Conservation (phyloP, 2,329 filamentous ascomycete species). For the Pseudocercospora fijiensis region DNA sequence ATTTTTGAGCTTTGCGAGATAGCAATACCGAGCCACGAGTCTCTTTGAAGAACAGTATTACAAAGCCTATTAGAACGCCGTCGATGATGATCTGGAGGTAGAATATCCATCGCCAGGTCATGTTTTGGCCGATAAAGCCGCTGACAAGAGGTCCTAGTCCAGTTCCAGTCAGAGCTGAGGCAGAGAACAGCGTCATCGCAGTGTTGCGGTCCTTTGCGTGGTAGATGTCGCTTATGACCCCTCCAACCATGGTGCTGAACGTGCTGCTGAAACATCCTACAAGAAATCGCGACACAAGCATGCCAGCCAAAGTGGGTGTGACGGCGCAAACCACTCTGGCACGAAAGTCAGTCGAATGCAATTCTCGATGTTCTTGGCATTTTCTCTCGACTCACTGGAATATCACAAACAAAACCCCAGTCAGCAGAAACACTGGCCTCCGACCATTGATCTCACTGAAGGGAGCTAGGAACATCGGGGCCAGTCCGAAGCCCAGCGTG, state of each 20-base stretch:
- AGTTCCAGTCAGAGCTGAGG: slow-evolving; percentile 72
- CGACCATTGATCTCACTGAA: slow-evolving; percentile 81
- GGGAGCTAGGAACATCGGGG: slow-evolving; percentile 85
- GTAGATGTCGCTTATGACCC: slow-evolving; percentile 85
- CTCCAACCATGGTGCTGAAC: slow-evolving; percentile 89
- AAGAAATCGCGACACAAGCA: slow-evolving; percentile 74
- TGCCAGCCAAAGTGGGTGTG: slow-evolving; percentile 66
- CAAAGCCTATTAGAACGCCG: slow-evolving; percentile 60
- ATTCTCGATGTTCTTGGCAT: background rate
- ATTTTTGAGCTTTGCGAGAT: slow-evolving; percentile 66
- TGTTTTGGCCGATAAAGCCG: slow-evolving; percentile 65
- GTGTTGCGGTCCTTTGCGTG: slow-evolving; percentile 75
- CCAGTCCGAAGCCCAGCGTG: slow-evolving; percentile 74
- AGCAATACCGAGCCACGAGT: slow-evolving; percentile 79
- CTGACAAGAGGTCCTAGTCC: slow-evolving; percentile 73
- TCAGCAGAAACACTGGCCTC: slow-evolving; percentile 74
- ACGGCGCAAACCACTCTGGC: slow-evolving; percentile 63
- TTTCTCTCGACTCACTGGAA: slow-evolving; percentile 50
- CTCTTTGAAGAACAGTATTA: slow-evolving; percentile 73
- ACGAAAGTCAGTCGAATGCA: background rate
- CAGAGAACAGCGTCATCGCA: slow-evolving; percentile 88
- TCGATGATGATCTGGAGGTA: slow-evolving; percentile 77
- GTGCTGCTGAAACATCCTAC: slow-evolving; percentile 73
- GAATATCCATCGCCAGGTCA: slow-evolving; percentile 82
- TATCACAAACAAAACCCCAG: slow-evolving; percentile 69